A percentile compares a stretch with the other conserved stretches of the same genome.
These are phyloP conservation scores for Aspergillus quadricinctus DNA, from an alignment of 2,329 filamentous ascomycete species.

Conservation along the genomic window DNA sequence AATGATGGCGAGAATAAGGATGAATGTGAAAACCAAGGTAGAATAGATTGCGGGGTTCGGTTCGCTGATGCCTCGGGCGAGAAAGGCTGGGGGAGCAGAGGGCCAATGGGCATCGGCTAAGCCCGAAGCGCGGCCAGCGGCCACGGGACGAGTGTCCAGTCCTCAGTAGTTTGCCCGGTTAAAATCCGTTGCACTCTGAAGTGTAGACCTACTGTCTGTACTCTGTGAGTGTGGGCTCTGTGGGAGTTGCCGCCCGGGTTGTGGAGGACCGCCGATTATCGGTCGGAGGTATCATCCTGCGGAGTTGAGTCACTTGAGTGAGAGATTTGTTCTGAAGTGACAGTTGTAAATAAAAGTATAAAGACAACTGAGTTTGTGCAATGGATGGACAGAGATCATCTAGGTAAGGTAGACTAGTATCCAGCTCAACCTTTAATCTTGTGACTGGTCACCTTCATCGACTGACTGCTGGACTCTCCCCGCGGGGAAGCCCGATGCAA, in stretches of 20 bases:
- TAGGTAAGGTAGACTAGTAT: not conserved
- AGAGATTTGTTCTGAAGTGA: too few relatives aligned
- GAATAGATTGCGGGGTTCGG: constrained; percentile 15
- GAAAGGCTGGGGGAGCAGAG: constrained; percentile 2
- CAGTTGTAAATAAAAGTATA: too few relatives aligned
- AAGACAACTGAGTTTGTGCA: too few relatives aligned
- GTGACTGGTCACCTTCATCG: not conserved
- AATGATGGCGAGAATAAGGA: not conserved
- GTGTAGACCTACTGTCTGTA: too few relatives aligned
- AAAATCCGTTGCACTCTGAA: constrained; percentile 12
- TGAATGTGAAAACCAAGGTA: not conserved
- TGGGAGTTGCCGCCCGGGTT: constrained; percentile 5
- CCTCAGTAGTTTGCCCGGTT: constrained; percentile 9
- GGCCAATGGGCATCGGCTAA: constrained; percentile 11
- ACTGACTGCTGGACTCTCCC: constrained; percentile 11
- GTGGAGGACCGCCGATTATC: not conserved
- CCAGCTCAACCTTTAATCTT: not conserved
- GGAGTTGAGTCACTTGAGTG: too few relatives aligned
- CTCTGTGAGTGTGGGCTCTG: not conserved
- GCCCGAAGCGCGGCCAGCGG: constrained; percentile 14
- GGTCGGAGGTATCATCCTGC: constrained; percentile 6
- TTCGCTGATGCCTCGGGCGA: constrained; percentile 16
- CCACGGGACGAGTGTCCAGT: constrained; percentile 7
- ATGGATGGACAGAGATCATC: too few relatives aligned
- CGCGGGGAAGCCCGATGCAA: constrained; percentile 24